A percentile compares a stretch with the other conserved stretches of the same genome.
These are phyloP conservation scores for Miamiensis avidus DNA, from an alignment of 169 alveolate species.

Conservation along the genomic window DNA sequence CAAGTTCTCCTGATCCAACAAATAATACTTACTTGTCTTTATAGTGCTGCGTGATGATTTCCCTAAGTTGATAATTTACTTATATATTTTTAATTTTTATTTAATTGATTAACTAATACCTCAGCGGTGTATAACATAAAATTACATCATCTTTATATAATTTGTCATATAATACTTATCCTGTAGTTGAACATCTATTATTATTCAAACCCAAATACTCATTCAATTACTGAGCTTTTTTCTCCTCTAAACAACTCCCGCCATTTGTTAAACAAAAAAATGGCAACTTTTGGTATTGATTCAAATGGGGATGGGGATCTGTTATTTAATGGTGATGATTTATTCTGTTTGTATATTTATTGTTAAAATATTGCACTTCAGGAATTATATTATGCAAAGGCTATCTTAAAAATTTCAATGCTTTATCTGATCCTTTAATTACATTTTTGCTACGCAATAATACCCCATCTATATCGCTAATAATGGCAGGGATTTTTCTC, in stretches of 20 bases:
- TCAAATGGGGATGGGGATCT: too few relatives aligned
- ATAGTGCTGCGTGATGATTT: constrained; percentile 2
- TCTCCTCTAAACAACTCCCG: constrained; percentile 58
- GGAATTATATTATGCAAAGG: constrained; percentile 27
- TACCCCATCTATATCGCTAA: constrained; percentile 70
- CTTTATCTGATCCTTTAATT: constrained; percentile 19
- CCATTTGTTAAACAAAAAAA: constrained; percentile 64
- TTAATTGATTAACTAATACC: not conserved
- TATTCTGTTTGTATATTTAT: too few relatives aligned
- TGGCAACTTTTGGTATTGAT: constrained; percentile 33
- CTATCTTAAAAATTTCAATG: constrained; percentile 13
- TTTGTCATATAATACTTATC: not conserved
- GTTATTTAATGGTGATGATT: too few relatives aligned
- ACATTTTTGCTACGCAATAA: constrained; percentile 43
- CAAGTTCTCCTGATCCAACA: constrained; percentile 33
- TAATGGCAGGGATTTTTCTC: constrained; percentile 62
- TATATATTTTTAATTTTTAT: too few relatives aligned
- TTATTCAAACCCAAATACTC: constrained; percentile 26
- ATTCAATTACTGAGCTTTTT: constrained; percentile 53
- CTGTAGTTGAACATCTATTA: not conserved
- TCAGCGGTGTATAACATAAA: constrained; percentile 62
- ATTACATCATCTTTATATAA: constrained; percentile 32
- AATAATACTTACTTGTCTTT: constrained; percentile 19
- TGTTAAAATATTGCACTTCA: constrained; percentile 1
- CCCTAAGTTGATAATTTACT: constrained; percentile 4